These are phyloP conservation scores for Nepenthes gracilis DNA, from an alignment of 148 eudicot species.

Conservation along the genomic window DNA sequence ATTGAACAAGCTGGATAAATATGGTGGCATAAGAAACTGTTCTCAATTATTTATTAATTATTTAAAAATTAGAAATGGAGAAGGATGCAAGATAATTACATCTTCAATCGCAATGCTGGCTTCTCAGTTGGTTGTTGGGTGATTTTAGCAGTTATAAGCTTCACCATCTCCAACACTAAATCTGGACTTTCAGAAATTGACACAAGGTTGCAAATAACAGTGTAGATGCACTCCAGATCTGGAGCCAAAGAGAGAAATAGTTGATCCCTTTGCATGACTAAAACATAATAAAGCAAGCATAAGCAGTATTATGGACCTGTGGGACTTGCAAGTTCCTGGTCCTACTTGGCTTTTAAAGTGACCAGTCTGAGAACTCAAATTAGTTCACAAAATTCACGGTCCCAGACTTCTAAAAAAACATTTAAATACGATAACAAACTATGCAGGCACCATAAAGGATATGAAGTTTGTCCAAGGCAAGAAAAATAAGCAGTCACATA, in stretches of 20 bases:
- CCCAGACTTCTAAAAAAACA: too few species aligned
- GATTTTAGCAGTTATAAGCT: slow-evolving; percentile 61
- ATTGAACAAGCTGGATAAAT: slow-evolving; percentile 62
- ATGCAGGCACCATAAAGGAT: too few species aligned
- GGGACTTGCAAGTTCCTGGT: too few species aligned
- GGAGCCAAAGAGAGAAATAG: background rate
- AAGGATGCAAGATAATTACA: slow-evolving; percentile 20
- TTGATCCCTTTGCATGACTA: background rate
- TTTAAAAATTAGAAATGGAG: background rate
- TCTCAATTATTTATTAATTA: background rate
- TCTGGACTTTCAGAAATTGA: slow-evolving; percentile 55
- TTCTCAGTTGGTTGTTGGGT: slow-evolving; percentile 72
- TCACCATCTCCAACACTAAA: slow-evolving; percentile 71
- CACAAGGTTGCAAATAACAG: slow-evolving; percentile 73
- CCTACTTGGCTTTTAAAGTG: too few species aligned
- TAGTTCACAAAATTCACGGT: too few species aligned
- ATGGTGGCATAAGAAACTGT: slow-evolving; percentile 2
- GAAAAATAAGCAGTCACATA: too few species aligned
- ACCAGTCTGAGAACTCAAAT: too few species aligned
- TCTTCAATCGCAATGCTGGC: slow-evolving; percentile 71
- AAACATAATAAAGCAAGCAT: background rate
- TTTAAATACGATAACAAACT: too few species aligned
- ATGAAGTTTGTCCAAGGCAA: too few species aligned
- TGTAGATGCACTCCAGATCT: slow-evolving; percentile 87
- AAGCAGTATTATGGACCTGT: too few species aligned